phyloP scores from a whole-genome alignment of 495 filamentous ascomycete species.

The Glonium stellatum region DNA sequence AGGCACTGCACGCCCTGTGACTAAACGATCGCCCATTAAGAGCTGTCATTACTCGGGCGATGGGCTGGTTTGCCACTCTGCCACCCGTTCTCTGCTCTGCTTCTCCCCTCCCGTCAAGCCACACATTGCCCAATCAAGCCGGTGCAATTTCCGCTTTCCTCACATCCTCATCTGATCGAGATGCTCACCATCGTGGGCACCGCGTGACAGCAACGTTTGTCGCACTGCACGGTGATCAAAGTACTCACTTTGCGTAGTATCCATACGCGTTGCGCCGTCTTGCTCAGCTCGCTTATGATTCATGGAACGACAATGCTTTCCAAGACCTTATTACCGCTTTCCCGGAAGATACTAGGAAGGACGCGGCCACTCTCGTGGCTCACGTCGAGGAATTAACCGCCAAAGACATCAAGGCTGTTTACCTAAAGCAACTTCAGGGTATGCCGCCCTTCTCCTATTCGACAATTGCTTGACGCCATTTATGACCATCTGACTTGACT shows the following conservation, averaged over 20 bases:
- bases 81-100: too few relatives aligned
- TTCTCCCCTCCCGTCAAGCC: constrained; percentile 15
- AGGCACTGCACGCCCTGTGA: not conserved
- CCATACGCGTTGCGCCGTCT: constrained; percentile 60
- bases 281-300: constrained; percentile 46
- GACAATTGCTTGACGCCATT: not conserved
- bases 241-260: constrained; percentile 45
- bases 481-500: not conserved
- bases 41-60: not conserved
- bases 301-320: constrained; percentile 56
- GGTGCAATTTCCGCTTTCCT: not conserved
- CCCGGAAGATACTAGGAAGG: constrained; percentile 48
- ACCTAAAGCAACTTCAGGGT: constrained; percentile 62
- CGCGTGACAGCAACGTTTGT: constrained; percentile 2
- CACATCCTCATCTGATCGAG: not conserved
- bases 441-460: constrained; percentile 1
- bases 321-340: constrained; percentile 55
- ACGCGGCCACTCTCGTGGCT: constrained; percentile 44
- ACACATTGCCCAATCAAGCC: constrained; percentile 22
- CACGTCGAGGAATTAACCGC: constrained; percentile 59
- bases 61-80: not conserved
- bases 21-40: not conserved
- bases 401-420: constrained; percentile 59
- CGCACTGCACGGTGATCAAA: not conserved
- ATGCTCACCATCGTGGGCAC: not conserved